These are phyloP conservation scores for Pythium dissotocum DNA, from an alignment of 352 stramenopile species.

Conservation along the genomic window DNA sequence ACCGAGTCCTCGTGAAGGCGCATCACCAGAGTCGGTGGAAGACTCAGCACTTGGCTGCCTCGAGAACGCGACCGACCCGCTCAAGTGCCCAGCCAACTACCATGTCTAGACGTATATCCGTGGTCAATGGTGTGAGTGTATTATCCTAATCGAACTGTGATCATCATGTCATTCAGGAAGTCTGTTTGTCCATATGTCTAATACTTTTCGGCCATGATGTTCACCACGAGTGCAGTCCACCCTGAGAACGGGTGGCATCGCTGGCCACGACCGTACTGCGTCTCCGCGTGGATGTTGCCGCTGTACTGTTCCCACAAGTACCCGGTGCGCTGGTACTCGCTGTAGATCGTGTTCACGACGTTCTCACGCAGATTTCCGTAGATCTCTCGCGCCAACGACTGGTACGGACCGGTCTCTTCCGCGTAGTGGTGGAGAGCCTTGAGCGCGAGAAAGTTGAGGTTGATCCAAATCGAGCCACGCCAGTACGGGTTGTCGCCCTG, in stretches of 20 bases:
- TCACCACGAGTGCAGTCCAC: slow-evolving; percentile 92
- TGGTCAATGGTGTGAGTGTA: not conserved
- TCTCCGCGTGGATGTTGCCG: slow-evolving; percentile 47
- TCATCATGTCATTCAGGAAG: not conserved
- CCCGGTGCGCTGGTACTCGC: slow-evolving; percentile 86
- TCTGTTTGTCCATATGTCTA: slow-evolving; percentile 27
- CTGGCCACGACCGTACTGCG: slow-evolving; percentile 77
- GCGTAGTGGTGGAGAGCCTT: slow-evolving; percentile 82
- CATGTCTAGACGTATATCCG: slow-evolving; percentile 45
- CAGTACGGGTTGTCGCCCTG: slow-evolving; percentile 92
- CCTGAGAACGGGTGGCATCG: slow-evolving; percentile 92
- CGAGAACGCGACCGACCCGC: slow-evolving; percentile 35
- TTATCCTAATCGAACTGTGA: not conserved
- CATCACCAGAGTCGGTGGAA: slow-evolving; percentile 10
- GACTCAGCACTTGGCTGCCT: slow-evolving; percentile 25
- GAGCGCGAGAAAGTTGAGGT: slow-evolving; percentile 92
- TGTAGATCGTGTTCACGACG: slow-evolving; percentile 63
- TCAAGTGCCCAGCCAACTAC: slow-evolving; percentile 62
- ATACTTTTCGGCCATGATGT: slow-evolving; percentile 93
- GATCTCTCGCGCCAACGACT: slow-evolving; percentile 36
- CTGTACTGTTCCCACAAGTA: slow-evolving; percentile 96
- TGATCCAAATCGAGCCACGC: slow-evolving; percentile 94
- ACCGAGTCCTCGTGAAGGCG: slow-evolving; percentile 21
- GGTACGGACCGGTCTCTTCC: slow-evolving; percentile 44
- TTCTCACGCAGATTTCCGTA: slow-evolving; percentile 61